phyloP scores from a whole-genome alignment of 73 alveolate genomes.

The Diophrys sp. region DNA sequence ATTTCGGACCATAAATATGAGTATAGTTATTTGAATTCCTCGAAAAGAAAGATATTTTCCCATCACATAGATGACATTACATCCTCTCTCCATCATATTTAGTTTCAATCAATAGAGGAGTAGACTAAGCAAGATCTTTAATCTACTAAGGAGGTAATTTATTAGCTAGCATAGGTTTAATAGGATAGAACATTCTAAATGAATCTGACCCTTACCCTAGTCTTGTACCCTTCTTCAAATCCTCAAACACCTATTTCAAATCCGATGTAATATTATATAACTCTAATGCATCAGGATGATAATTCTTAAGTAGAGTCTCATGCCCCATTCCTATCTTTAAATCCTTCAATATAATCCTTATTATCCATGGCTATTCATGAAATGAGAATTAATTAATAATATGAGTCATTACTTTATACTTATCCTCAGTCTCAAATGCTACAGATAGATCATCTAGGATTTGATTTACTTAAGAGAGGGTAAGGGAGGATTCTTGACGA shows the following conservation, averaged over 20 bases:
- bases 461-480: constrained; percentile 75
- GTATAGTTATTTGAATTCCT: constrained; percentile 92
- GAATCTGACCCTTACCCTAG: constrained; percentile 4
- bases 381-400: constrained; percentile 74
- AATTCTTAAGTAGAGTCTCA: constrained; percentile 82
- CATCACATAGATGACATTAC: constrained; percentile 84
- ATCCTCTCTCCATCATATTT: constrained; percentile 98
- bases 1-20: constrained; percentile 82
- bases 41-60: constrained; percentile 78
- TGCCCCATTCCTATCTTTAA: constrained; percentile 84
- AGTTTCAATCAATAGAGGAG: constrained; percentile 83
- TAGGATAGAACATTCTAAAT: constrained; percentile 88
- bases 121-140: constrained; percentile 42
- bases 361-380: constrained; percentile 90
- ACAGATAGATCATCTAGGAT: constrained; percentile 72
- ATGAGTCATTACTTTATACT: constrained; percentile 65
- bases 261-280: constrained; percentile 86
- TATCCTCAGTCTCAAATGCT: constrained; percentile 74
- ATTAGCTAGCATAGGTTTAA: constrained; percentile 95
- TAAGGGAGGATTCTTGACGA: constrained; percentile 56
- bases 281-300: constrained; percentile 90
- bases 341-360: constrained; percentile 87
- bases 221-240: constrained; percentile 35
- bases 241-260: constrained; percentile 82
- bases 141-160: constrained; percentile 63